phyloP scores from a whole-genome alignment of 495 filamentous ascomycete genomes.

The Penicillium alfredii region DNA sequence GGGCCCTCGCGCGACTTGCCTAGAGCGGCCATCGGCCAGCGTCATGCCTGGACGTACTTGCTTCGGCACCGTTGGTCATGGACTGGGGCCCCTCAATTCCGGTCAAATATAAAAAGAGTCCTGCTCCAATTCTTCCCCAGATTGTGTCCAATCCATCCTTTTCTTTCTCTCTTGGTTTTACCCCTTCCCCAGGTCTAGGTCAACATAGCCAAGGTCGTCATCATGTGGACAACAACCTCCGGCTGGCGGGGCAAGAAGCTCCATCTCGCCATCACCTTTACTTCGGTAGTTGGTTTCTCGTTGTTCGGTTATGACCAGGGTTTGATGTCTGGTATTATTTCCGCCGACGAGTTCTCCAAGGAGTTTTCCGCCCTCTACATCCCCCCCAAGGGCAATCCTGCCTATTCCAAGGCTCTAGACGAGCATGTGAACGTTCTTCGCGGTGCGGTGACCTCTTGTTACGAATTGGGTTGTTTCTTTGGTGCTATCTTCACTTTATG shows the following conservation, averaged over 20 bases:
- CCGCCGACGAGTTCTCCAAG: conserved; percentile 58
- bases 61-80: no score
- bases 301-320: conserved; percentile 70
- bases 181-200: not conserved
- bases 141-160: no score
- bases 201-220: not conserved
- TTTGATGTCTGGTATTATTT: conserved; percentile 76
- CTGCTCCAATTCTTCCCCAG: no score
- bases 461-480: conserved; percentile 70
- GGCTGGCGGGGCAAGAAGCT: conserved; percentile 34
- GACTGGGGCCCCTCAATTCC: no score
- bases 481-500: conserved; percentile 67
- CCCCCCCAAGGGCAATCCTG: conserved; percentile 1
- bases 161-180: not conserved
- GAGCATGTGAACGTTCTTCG: conserved; percentile 60
- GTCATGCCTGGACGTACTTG: no score
- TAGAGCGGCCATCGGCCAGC: no score
- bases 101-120: no score
- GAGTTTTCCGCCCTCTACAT: conserved; percentile 56
- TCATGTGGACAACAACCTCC: conserved; percentile 36
- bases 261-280: conserved; percentile 33
- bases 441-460: conserved; percentile 73
- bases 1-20: no score
- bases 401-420: conserved; percentile 1
- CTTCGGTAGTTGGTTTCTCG: conserved; percentile 56